Base-by-base conservation (phyloP, 306 rosid genomes). In the Begonia masoniana region DNA sequence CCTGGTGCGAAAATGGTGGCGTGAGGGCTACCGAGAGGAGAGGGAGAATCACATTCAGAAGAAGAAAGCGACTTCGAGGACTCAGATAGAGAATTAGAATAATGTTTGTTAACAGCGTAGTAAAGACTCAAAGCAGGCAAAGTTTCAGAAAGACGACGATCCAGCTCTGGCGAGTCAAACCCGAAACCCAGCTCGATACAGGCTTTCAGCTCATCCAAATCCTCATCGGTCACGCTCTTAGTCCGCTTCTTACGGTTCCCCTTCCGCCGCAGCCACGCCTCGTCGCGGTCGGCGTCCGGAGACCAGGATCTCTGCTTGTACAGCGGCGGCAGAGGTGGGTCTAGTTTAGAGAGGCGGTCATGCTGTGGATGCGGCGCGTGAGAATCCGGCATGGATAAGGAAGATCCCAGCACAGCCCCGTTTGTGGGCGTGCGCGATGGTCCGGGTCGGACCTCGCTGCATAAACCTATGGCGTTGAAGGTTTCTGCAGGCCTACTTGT, bases 161-260 rank as follows among this genome's bases (percentile, higher is more conserved):
- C 82, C 2, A 66, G 16, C 15, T 78, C 77, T 1, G 76, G 73
- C 13, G 94, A 79, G 43, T 82, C 84, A 60, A 84, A 82, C 54
- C 85, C 67, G 47, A 76, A 76, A 5, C 96, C 96, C 35, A 88
- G 81, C 46, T 84, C 96, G 15, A 88, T 36, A 68, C 96, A 88
- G 4, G 83, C 96, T 19, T 84, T 88, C 26, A 88, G 60, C 42
- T 88, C 96, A 0, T 84, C 71, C 39, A 88, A 35, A 35, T 88
- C 88, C 15, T 84, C 83, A 53, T 80, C 83, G 15, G 83, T 75
- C 7, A 88, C 55, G 55, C 92, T 88, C 63, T 68, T 72, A 72
- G 59, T 71, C 49, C 51, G 12, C 10, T 35, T 26, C 41, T 14
- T 52, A 24, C 55, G 47, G 8, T 47, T 68, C 3, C 64, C 66